Conservation (phyloP, 2,329 filamentous ascomycete genomes). For the Xylariaceae sp. region DNA sequence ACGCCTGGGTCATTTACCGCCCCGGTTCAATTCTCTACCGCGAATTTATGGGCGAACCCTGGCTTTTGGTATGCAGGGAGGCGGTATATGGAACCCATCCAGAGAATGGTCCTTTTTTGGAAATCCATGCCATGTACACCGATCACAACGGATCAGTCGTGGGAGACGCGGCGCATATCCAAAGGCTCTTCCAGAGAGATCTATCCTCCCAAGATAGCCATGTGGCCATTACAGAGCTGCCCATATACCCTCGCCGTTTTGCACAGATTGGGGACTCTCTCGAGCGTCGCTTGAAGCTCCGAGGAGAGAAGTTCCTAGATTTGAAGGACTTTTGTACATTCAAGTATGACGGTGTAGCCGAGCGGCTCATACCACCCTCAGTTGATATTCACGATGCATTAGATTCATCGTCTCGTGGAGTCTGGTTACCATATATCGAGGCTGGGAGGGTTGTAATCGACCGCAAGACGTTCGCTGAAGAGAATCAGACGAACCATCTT, state of each 20-base stretch:
- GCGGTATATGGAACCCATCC: slow-evolving; percentile 24
- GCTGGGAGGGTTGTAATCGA: slow-evolving; percentile 28
- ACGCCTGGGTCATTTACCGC: slow-evolving; percentile 27
- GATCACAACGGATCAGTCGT: slow-evolving; percentile 22
- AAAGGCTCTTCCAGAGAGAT: slow-evolving; percentile 20
- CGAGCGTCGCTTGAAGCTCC: slow-evolving; percentile 16
- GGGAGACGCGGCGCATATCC: slow-evolving; percentile 18
- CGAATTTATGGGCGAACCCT: slow-evolving; percentile 23
- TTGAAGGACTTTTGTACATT: slow-evolving; percentile 19
- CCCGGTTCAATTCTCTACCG: slow-evolving; percentile 27
- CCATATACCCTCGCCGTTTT: slow-evolving; percentile 23
- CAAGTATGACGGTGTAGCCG: slow-evolving; percentile 25
- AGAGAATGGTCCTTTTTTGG: slow-evolving; percentile 22
- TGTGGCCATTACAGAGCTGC: slow-evolving; percentile 23
- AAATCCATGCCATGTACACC: slow-evolving; percentile 26
- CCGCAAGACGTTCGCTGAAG: slow-evolving; percentile 28
- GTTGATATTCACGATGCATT: slow-evolving; percentile 21
- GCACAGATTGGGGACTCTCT: slow-evolving; percentile 20
- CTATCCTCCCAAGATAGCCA: slow-evolving; percentile 25
- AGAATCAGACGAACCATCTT: slow-evolving; percentile 18
- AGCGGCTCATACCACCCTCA: slow-evolving; percentile 26
- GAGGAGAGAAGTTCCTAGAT: slow-evolving; percentile 25
- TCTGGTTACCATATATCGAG: slow-evolving; percentile 29
- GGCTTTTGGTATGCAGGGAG: slow-evolving; percentile 26
- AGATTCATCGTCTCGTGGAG: slow-evolving; percentile 20